Conservation (phyloP, 495 filamentous ascomycete species). For the Achaetomiella virescens region DNA sequence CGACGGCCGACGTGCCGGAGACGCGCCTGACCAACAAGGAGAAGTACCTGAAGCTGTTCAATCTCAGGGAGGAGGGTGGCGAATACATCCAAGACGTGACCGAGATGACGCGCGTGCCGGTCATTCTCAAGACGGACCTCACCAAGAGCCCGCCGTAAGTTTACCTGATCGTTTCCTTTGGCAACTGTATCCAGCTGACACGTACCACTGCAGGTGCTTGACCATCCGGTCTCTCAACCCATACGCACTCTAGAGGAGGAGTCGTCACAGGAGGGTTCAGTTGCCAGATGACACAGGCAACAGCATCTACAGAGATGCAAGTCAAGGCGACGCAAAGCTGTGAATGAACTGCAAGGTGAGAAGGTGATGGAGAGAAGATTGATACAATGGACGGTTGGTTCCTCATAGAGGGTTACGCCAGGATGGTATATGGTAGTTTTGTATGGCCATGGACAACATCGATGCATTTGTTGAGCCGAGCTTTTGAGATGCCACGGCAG, state of each 20-base stretch:
- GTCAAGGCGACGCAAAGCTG: background rate
- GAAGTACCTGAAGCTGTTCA: constrained; percentile 88
- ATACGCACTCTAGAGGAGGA: constrained; percentile 65
- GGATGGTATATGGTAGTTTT: constrained; percentile 8
- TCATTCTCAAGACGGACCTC: constrained; percentile 96
- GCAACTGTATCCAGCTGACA: constrained; percentile 31
- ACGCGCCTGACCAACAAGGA: constrained; percentile 85
- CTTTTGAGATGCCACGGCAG: background rate
- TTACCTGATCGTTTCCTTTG: background rate
- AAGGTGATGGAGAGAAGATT: background rate
- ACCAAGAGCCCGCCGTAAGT: constrained; percentile 98
- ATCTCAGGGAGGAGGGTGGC: constrained; percentile 82
- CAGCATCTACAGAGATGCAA: no score
- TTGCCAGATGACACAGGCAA: background rate
- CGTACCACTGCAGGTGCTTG: constrained; percentile 65
- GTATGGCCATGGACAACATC: background rate
- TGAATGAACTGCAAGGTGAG: background rate
- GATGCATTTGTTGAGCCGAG: background rate
- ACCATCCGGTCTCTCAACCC: constrained; percentile 97
- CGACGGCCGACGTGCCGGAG: constrained; percentile 63
- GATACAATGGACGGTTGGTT: background rate
- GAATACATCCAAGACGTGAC: constrained; percentile 97
- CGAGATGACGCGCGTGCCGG: constrained; percentile 93
- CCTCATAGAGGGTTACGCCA: background rate
- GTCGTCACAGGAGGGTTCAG: background rate